A percentile compares a stretch with the other conserved stretches of the same genome.
These are phyloP conservation scores for Fomitopsis pulvina DNA, from an alignment of 768 basidiomycete species.

Conservation along the genomic window DNA sequence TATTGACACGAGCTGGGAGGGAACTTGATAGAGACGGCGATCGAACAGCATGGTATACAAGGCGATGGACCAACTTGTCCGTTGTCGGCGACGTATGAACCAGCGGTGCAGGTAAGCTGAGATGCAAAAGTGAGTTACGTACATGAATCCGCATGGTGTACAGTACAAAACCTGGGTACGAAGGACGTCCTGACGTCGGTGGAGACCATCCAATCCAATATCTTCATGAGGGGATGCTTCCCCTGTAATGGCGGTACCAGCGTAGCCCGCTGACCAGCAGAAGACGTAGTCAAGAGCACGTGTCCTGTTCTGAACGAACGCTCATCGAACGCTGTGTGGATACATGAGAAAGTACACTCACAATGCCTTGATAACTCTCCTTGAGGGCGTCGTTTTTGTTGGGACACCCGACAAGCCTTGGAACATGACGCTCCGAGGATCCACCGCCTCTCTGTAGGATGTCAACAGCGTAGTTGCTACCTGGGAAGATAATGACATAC, in stretches of 20 bases:
- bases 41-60: slow-evolving; percentile 38
- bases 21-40: neutral
- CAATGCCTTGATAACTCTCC: slow-evolving; percentile 18
- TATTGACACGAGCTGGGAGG: neutral
- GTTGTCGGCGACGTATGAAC: slow-evolving; percentile 23
- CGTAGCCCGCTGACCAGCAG: slow-evolving; percentile 27
- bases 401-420: neutral
- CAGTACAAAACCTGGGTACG: slow-evolving; percentile 42
- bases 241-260: slow-evolving; percentile 46
- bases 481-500: slow-evolving; percentile 33
- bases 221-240: slow-evolving; percentile 30
- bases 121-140: too few species aligned
- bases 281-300: slow-evolving; percentile 39
- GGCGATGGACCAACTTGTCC: slow-evolving; percentile 36
- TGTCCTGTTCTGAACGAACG: slow-evolving; percentile 52
- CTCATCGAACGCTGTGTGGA: neutral
- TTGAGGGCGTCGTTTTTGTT: neutral
- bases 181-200: slow-evolving; percentile 33
- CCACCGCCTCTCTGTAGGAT: slow-evolving; percentile 4
- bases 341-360: slow-evolving; percentile 8
- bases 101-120: slow-evolving; percentile 34
- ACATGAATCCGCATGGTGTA: too few species aligned
- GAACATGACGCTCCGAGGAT: slow-evolving; percentile 9
- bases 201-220: slow-evolving; percentile 37
- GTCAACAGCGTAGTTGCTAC: too few species aligned